A percentile compares a stretch with the other conserved stretches of the same genome.
Evolutionary conservation across 129 eudicot species (phyloP).

Genomic region (Chrysanthemum seticuspe): DNA sequence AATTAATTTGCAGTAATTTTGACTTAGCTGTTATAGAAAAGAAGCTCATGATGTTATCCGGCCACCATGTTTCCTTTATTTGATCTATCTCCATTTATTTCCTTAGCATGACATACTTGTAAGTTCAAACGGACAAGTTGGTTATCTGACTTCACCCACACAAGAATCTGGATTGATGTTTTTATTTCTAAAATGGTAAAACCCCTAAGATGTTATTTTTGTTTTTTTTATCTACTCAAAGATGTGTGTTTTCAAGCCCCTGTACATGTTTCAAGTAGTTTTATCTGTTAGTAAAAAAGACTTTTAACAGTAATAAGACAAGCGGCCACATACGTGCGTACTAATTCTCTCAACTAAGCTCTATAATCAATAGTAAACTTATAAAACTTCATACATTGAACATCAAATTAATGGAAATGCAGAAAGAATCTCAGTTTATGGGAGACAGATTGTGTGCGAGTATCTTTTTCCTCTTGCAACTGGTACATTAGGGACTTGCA

Average conservation of each 20-base stretch:
- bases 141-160: no score
- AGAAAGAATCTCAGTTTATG: neutral
- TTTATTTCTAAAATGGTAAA: no score
- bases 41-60: neutral
- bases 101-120: neutral
- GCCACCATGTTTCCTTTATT: neutral
- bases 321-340: neutral
- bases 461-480: no score
- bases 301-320: neutral
- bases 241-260: no score
- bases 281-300: neutral
- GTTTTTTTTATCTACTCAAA: no score
- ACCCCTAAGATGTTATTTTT: no score
- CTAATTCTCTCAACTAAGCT: neutral
- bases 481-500: no score
- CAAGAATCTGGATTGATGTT: no score
- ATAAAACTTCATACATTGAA: neutral
- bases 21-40: neutral
- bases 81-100: neutral
- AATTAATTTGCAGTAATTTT: neutral
- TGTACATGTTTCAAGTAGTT: neutral
- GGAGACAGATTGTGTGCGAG: neutral
- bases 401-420: neutral
- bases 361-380: neutral
- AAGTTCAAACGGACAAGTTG: no score